These are phyloP conservation scores for Trypethelium eluteriae DNA, from an alignment of 495 filamentous ascomycete species.

Conservation along the genomic window DNA sequence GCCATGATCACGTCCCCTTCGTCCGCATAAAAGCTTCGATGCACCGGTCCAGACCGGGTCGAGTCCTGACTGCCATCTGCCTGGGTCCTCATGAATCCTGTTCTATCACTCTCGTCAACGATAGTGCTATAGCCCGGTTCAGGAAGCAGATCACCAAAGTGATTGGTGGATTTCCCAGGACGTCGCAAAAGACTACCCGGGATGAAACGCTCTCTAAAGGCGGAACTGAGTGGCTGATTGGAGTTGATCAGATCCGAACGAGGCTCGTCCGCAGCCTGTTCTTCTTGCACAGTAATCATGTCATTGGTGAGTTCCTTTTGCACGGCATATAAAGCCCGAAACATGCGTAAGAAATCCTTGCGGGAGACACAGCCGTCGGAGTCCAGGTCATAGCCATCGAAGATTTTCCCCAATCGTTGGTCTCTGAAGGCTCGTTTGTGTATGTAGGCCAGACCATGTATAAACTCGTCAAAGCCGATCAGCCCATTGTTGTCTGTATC, in stretches of 20 bases:
- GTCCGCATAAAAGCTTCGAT: constrained; percentile 69
- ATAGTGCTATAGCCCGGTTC: constrained; percentile 17
- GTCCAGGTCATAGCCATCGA: constrained; percentile 86
- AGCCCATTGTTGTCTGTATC: constrained; percentile 80
- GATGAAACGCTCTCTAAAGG: constrained; percentile 29
- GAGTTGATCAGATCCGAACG: constrained; percentile 38
- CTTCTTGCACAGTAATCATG: constrained; percentile 72
- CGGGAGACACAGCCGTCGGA: constrained; percentile 79
- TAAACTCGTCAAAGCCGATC: constrained; percentile 90
- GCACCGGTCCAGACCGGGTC: constrained; percentile 63
- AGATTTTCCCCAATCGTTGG: constrained; percentile 65
- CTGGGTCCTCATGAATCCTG: constrained; percentile 38
- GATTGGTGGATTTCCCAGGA: constrained; percentile 18
- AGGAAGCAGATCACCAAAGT: constrained; percentile 19
- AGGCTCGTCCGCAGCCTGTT: constrained; percentile 42
- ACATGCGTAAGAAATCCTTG: constrained; percentile 85
- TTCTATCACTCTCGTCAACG: constrained; percentile 31
- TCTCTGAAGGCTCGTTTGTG: constrained; percentile 55
- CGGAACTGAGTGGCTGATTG: constrained; percentile 33
- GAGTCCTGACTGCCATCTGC: constrained; percentile 43
- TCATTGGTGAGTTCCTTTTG: constrained; percentile 79
- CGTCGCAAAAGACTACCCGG: constrained; percentile 18
- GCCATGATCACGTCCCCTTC: constrained; percentile 61
- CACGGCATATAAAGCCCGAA: constrained; percentile 80
- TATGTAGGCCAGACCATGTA: constrained; percentile 73